Percentiles rank a stretch among this genome's conserved stretches.
Conservation (phyloP, 768 basidiomycete genomes). For the Lepiota brunneoincarnata region DNA sequence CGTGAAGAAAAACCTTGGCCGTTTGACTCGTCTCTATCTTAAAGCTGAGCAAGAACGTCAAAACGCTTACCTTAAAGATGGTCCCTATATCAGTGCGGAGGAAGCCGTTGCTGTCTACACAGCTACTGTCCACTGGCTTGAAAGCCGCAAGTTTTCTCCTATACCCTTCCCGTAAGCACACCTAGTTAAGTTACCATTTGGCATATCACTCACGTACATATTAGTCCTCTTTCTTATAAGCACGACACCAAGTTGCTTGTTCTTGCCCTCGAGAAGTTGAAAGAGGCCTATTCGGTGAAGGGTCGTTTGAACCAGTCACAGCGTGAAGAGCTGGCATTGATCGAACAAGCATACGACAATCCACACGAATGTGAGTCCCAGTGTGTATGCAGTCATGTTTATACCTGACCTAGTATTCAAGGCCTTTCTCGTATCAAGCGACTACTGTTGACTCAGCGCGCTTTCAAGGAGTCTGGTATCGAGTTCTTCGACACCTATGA, state of each 20-base stretch:
- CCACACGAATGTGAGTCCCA: slow-evolving; percentile 84
- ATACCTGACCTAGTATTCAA: slow-evolving; percentile 20
- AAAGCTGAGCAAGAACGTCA: slow-evolving; percentile 99
- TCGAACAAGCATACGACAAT: slow-evolving; percentile 99
- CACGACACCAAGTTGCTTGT: slow-evolving; percentile 98
- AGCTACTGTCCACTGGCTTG: slow-evolving; percentile 98
- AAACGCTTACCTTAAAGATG: slow-evolving; percentile 98
- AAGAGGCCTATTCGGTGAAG: slow-evolving; percentile 98
- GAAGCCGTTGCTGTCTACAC: slow-evolving; percentile 99
- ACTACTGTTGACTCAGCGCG: slow-evolving; percentile 91
- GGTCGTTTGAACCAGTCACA: slow-evolving; percentile 97
- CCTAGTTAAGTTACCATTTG: background rate
- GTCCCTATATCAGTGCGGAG: slow-evolving; percentile 97
- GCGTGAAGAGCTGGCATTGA: slow-evolving; percentile 94
- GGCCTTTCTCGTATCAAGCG: slow-evolving; percentile 97
- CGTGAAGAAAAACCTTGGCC: slow-evolving; percentile 98
- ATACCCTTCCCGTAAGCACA: slow-evolving; percentile 90
- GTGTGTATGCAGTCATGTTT: background rate
- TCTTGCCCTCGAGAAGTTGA: slow-evolving; percentile 94
- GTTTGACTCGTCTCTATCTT: slow-evolving; percentile 94
- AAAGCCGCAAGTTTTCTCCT: slow-evolving; percentile 95
- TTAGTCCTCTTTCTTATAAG: slow-evolving; percentile 92
- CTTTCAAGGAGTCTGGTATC: slow-evolving; percentile 98
- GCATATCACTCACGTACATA: slow-evolving; percentile 1
- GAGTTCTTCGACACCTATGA: slow-evolving; percentile 98